Conservation (phyloP, 768 basidiomycete species). For the Lentinula sp. region DNA sequence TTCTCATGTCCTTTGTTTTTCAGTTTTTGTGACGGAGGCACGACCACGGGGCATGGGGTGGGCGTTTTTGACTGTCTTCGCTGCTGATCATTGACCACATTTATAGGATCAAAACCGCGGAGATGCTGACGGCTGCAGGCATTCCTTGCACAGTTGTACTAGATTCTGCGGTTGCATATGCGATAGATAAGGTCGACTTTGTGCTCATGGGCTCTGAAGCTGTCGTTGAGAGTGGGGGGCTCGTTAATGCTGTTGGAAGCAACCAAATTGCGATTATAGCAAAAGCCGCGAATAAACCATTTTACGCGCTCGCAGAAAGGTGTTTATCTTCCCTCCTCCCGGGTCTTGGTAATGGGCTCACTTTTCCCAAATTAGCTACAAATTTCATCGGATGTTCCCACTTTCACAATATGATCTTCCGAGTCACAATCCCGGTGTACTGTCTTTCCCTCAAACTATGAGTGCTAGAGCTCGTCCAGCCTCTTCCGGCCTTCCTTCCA, state of each 20-base stretch:
- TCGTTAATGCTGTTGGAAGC: constrained; percentile 90
- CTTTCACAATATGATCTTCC: constrained; percentile 87
- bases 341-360: background rate
- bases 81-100: constrained; percentile 8
- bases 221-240: constrained; percentile 92
- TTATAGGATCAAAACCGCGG: constrained; percentile 82
- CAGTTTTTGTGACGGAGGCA: constrained; percentile 95
- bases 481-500: background rate
- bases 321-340: constrained; percentile 13
- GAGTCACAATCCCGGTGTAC: constrained; percentile 67
- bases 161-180: constrained; percentile 94
- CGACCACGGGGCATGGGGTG: constrained; percentile 86
- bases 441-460: constrained; percentile 54
- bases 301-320: constrained; percentile 95
- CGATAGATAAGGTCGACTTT: constrained; percentile 94
- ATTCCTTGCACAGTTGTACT: constrained; percentile 93
- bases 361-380: constrained; percentile 58
- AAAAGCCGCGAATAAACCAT: constrained; percentile 89
- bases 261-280: constrained; percentile 97
- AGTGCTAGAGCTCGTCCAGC: background rate
- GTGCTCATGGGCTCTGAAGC: constrained; percentile 97
- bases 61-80: constrained; percentile 19
- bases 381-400: constrained; percentile 95
- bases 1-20: constrained; percentile 14
- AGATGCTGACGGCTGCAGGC: constrained; percentile 73